Evolutionary conservation across 1,284 basidiomycete species (phyloP).

Genomic region (Cryptococcus sp.): DNA sequence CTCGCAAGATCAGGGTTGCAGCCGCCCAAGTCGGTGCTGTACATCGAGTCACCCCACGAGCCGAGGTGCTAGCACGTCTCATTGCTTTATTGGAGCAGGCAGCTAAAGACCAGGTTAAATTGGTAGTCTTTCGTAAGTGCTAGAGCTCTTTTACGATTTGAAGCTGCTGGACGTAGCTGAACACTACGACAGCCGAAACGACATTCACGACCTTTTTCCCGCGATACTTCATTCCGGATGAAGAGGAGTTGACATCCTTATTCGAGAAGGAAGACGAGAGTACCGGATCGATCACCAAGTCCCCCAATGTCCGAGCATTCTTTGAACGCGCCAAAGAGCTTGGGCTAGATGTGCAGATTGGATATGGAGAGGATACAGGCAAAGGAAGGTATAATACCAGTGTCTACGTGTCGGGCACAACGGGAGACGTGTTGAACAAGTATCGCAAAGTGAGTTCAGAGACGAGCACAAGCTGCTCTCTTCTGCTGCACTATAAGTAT

Average conservation of each 20-base stretch:
- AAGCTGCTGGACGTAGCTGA: no score
- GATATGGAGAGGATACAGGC: constrained; percentile 40
- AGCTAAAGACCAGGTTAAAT: constrained; percentile 26
- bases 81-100: constrained; percentile 35
- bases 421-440: constrained; percentile 35
- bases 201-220: constrained; percentile 47
- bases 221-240: constrained; percentile 36
- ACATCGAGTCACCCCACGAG: constrained; percentile 28
- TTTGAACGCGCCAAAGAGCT: constrained; percentile 31
- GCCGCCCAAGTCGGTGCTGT: constrained; percentile 46
- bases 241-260: constrained; percentile 31
- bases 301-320: constrained; percentile 29
- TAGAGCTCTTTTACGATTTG: not conserved
- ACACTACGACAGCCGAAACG: constrained; percentile 20
- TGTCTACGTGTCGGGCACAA: constrained; percentile 32
- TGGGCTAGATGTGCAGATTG: constrained; percentile 38
- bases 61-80: constrained; percentile 31
- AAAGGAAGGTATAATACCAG: constrained; percentile 36
- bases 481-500: not conserved
- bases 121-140: constrained; percentile 41
- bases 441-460: constrained; percentile 34
- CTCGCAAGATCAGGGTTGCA: constrained; percentile 35
- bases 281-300: constrained; percentile 20
- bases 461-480: not conserved
- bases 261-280: constrained; percentile 29